Evolutionary conservation across 202 grass and related monocot species (phyloP), one percentile per base, ranked within the genome.

Genomic region (Carex sylvatica): DNA sequence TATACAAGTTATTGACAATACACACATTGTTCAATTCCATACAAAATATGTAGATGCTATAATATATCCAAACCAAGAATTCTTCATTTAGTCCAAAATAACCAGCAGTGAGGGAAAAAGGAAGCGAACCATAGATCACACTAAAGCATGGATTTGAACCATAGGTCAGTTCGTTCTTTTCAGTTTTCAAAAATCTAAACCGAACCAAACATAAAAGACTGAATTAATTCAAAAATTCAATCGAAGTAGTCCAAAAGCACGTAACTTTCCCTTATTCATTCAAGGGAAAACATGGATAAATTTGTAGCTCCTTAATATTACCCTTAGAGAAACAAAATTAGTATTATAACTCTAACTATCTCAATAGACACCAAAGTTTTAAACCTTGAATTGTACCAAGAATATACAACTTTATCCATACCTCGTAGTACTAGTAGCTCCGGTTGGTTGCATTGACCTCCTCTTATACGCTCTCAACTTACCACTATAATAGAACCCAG

Each of bases 401-500:
- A 79, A 52, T 49, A 8, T 58, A 70, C 51, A 84, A 83, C 64
- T 86, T 12, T 75, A 90, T 84, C 60, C 28, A 79, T 94, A 97
- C 94, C 94, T 94, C 79, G 72, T 85, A 55, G 85, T 92, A 87
- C 85, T 92, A 77, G 94, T 92, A 77, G 94, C 87, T 91, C 85
- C 77, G 80, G 84, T 83, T 49, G 88, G 88, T 76, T 92, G 92
- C 73, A 80, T 85, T 69, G 80, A 70, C 80, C 88, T 91, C 72
- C 77, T 91, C 74, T 90, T 98, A 62, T 85, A 82, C 38, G 80
- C 88, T 81, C 86, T 93, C 75, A 86, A 83, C 70, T 93, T 98
- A 82, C 91, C 91, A 65, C 92, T 98, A 77, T 90, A 98, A 86
- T 93, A 98, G 88, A 98, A 98, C 51, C 92, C 92, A 73, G 91